These are phyloP conservation scores for Quercus dentata DNA, from an alignment of 306 rosid genomes.

Conservation along the genomic window DNA sequence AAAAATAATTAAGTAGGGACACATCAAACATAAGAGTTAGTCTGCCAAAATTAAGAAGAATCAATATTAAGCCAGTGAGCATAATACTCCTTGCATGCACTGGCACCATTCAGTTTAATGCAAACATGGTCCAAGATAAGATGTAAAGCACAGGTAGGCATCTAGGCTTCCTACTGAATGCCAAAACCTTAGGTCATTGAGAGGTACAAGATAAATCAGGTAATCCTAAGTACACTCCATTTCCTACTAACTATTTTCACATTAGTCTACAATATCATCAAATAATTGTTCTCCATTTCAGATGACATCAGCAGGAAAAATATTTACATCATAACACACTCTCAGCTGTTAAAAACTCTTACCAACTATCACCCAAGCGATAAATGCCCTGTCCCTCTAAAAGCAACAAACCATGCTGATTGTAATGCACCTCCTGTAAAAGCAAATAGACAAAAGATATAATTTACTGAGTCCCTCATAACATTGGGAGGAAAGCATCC, in stretches of 20 bases:
- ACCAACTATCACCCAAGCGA: constrained; percentile 93
- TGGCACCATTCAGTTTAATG: constrained; percentile 6
- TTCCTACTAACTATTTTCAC: not conserved
- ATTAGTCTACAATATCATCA: too few relatives aligned
- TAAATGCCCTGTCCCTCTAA: constrained; percentile 95
- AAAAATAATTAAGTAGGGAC: not conserved
- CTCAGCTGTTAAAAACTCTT: constrained; percentile 26
- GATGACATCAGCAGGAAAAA: not conserved
- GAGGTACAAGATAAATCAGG: not conserved
- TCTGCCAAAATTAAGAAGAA: not conserved
- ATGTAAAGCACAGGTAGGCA: not conserved
- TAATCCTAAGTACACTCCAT: not conserved
- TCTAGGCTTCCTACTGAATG: not conserved
- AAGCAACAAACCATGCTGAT: constrained; percentile 91
- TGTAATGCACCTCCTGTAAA: constrained; percentile 91
- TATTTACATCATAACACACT: not conserved
- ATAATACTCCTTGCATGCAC: constrained; percentile 12
- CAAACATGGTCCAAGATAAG: constrained; percentile 7
- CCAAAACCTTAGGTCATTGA: not conserved
- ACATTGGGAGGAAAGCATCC: constrained; percentile 1
- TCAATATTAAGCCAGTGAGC: not conserved
- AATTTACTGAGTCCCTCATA: not conserved
- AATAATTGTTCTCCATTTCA: not conserved
- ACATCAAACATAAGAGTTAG: not conserved
- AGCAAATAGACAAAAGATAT: constrained; percentile 15